Percentiles rank a stretch among this genome's conserved stretches.
phyloP scores from a whole-genome alignment of 2,329 filamentous ascomycete species.

The Nemania bipapillata region DNA sequence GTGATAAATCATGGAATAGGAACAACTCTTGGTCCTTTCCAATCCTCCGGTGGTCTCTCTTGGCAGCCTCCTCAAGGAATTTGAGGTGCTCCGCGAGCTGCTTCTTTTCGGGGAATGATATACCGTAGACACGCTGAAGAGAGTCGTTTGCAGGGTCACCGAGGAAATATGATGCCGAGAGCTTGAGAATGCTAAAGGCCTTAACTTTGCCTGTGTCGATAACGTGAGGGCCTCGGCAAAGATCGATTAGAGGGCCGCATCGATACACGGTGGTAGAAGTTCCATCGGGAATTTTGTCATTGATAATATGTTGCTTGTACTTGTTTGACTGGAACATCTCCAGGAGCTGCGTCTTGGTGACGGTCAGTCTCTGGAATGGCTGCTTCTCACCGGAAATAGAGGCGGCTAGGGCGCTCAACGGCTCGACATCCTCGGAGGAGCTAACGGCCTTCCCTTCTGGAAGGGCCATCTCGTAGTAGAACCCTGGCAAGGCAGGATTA shows the following conservation, averaged over 20 bases:
- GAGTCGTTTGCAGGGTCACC: slow-evolving; percentile 94
- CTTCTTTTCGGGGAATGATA: slow-evolving; percentile 96
- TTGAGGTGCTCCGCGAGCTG: slow-evolving; percentile 91
- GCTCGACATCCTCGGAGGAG: slow-evolving; percentile 33
- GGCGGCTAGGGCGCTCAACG: slow-evolving; percentile 27
- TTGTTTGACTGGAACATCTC: slow-evolving; percentile 79
- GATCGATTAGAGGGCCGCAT: slow-evolving; percentile 91
- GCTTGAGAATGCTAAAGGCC: slow-evolving; percentile 91
- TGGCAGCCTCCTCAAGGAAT: slow-evolving; percentile 96
- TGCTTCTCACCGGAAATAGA: slow-evolving; percentile 36
- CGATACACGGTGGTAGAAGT: slow-evolving; percentile 94
- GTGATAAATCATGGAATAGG: slow-evolving; percentile 95
- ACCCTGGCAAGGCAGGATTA: slow-evolving; percentile 54
- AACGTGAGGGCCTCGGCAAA: slow-evolving; percentile 94
- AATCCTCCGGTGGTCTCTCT: slow-evolving; percentile 93
- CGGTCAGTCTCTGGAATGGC: slow-evolving; percentile 35
- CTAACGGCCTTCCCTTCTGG: slow-evolving; percentile 53
- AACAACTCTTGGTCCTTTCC: slow-evolving; percentile 96
- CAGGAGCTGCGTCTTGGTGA: slow-evolving; percentile 48
- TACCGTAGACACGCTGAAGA: slow-evolving; percentile 93
- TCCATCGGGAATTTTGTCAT: slow-evolving; percentile 87
- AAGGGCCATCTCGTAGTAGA: slow-evolving; percentile 97
- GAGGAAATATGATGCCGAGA: slow-evolving; percentile 83
- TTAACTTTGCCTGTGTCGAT: slow-evolving; percentile 93
- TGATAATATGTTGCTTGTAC: slow-evolving; percentile 98